Evolutionary conservation across 495 filamentous ascomycete genomes (phyloP).

Genomic region (Podospora sp.): DNA sequence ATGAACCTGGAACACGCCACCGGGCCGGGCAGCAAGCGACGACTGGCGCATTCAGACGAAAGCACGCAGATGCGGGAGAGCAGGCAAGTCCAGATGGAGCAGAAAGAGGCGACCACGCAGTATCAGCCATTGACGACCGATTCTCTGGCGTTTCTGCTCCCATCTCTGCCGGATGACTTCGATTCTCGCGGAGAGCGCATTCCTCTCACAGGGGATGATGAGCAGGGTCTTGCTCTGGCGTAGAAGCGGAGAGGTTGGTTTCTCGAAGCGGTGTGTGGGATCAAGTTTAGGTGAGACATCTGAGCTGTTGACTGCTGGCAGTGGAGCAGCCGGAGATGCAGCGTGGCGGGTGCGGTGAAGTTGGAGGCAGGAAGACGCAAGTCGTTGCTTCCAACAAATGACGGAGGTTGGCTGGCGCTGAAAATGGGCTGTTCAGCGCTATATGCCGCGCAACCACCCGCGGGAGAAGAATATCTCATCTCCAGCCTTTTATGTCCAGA

Average conservation of each 20-base stretch:
- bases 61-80: background rate
- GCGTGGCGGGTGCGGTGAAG: background rate
- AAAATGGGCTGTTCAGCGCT: background rate
- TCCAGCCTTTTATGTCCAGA: background rate
- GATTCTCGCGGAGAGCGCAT: background rate
- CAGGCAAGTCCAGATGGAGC: background rate
- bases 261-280: background rate
- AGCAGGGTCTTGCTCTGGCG: background rate
- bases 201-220: background rate
- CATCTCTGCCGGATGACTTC: background rate
- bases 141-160: background rate
- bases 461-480: too few relatives aligned
- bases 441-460: background rate
- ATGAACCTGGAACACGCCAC: constrained; percentile 6
- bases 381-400: background rate
- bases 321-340: background rate
- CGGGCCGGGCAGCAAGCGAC: background rate
- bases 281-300: constrained; percentile 4
- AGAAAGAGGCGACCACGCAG: background rate
- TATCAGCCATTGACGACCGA: background rate
- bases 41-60: background rate
- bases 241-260: background rate
- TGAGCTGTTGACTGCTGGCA: background rate
- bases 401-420: background rate
- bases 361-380: background rate